A percentile compares a stretch with the other conserved stretches of the same genome.
Conservation (phyloP, 805 yeast genomes). For the Sporopachydermia quercuum region DNA sequence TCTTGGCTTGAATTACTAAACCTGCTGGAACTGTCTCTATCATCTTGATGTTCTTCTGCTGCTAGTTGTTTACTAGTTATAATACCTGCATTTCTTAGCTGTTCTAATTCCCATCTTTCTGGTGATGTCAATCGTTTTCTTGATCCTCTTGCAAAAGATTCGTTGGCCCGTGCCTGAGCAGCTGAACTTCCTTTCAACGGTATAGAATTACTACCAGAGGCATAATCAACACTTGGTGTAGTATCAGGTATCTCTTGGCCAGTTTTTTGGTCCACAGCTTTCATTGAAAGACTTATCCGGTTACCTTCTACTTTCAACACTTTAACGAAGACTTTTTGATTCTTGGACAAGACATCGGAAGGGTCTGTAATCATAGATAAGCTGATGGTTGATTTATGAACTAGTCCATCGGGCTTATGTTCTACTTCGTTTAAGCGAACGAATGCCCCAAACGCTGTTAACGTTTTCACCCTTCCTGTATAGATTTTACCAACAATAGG, state of each 20-base stretch:
- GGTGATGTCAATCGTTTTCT: conserved; percentile 56
- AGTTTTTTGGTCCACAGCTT: conserved; percentile 53
- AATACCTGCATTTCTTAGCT: conserved; percentile 68
- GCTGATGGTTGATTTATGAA: conserved; percentile 61
- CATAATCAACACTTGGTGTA: neutral
- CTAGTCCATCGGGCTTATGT: conserved; percentile 38
- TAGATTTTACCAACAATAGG: conserved; percentile 34
- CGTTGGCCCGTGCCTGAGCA: too few species aligned
- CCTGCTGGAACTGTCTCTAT: conserved; percentile 20
- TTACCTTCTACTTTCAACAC: conserved; percentile 31
- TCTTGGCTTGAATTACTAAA: too few species aligned
- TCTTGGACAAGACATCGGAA: conserved; percentile 35
- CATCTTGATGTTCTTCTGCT: conserved; percentile 22
- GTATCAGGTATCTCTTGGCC: conserved; percentile 26
- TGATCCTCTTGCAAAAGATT: too few species aligned
- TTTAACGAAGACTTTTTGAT: conserved; percentile 53
- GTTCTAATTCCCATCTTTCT: conserved; percentile 83
- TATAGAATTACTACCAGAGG: neutral
- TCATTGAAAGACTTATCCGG: conserved; percentile 47
- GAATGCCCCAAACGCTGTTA: conserved; percentile 70
- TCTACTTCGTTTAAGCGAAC: conserved; percentile 32
- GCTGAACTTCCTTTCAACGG: neutral
- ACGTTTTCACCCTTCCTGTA: conserved; percentile 42
- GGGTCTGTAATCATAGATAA: conserved; percentile 38
- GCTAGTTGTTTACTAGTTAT: conserved; percentile 58